A percentile compares a stretch with the other conserved stretches of the same genome.
phyloP scores from a whole-genome alignment of 2,329 filamentous ascomycete genomes.

The Dichotomopilus funicola region DNA sequence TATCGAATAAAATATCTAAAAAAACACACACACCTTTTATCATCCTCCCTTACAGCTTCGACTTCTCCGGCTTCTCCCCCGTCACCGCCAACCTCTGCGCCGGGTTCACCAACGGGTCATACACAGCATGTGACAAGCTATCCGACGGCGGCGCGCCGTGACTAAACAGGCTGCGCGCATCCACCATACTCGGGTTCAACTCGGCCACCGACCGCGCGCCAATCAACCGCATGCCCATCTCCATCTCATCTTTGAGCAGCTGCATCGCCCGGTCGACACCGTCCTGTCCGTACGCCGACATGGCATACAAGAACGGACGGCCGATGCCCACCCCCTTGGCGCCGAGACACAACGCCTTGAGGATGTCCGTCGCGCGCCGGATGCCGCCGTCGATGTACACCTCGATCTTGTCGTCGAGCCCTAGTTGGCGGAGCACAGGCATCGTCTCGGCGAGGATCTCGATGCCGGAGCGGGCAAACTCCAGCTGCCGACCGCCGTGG shows the following conservation, averaged over 20 bases:
- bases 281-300: slow-evolving; percentile 81
- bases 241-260: slow-evolving; percentile 89
- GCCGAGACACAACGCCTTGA: slow-evolving; percentile 90
- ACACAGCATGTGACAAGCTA: slow-evolving; percentile 41
- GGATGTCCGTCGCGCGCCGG: slow-evolving; percentile 82
- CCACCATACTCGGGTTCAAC: slow-evolving; percentile 73
- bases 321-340: slow-evolving; percentile 92
- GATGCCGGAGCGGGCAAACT: slow-evolving; percentile 81
- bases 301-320: slow-evolving; percentile 89
- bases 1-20: no score
- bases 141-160: slow-evolving; percentile 47
- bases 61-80: slow-evolving; percentile 25
- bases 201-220: slow-evolving; percentile 70
- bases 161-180: slow-evolving; percentile 60
- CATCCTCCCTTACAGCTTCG: slow-evolving; percentile 40
- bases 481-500: slow-evolving; percentile 90
- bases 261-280: slow-evolving; percentile 92
- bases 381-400: slow-evolving; percentile 89
- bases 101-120: slow-evolving; percentile 48
- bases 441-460: slow-evolving; percentile 92
- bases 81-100: slow-evolving; percentile 38
- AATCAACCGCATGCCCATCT: slow-evolving; percentile 97
- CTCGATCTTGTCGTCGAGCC: slow-evolving; percentile 71
- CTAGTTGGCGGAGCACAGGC: slow-evolving; percentile 70
- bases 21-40: background rate